phyloP scores from a whole-genome alignment of 2,329 filamentous ascomycete genomes.

The Penicillium crustosum region DNA sequence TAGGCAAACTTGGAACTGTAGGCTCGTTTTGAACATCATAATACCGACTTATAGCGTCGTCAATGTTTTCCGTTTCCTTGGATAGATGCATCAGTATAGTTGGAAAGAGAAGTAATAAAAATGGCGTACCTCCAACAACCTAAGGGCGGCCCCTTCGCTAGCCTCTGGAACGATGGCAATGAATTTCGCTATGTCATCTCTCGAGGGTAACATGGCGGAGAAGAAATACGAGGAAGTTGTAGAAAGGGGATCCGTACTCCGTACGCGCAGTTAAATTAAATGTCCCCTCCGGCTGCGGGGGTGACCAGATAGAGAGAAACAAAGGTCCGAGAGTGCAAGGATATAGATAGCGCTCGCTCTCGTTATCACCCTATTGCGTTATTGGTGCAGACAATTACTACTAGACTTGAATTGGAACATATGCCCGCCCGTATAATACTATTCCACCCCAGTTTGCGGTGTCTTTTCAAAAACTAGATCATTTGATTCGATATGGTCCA shows the following conservation, averaged over 20 bases:
- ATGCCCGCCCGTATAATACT: no score
- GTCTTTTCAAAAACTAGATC: not conserved
- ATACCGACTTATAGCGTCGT: slow-evolving; percentile 15
- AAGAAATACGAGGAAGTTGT: not conserved
- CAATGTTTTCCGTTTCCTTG: slow-evolving; percentile 4
- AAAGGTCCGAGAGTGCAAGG: not conserved
- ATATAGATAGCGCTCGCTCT: not conserved
- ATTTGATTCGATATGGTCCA: not conserved
- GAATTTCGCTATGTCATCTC: not conserved
- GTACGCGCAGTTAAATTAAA: no score
- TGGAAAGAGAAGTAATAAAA: not conserved
- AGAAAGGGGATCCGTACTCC: not conserved
- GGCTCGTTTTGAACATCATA: slow-evolving; percentile 2
- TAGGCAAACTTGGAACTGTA: not conserved
- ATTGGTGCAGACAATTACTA: not conserved
- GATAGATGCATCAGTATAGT: not conserved
- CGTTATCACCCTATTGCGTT: not conserved
- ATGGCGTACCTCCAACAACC: slow-evolving; percentile 11
- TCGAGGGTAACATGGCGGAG: not conserved
- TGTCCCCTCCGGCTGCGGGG: no score
- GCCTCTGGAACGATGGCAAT: slow-evolving; percentile 6
- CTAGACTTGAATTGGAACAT: not conserved
- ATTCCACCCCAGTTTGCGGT: no score
- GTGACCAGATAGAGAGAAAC: not conserved
- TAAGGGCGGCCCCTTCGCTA: not conserved